Percentiles rank a stretch among this genome's conserved stretches.
Conservation (phyloP, 805 yeast species). For the Yamadazyma kitorensis region DNA sequence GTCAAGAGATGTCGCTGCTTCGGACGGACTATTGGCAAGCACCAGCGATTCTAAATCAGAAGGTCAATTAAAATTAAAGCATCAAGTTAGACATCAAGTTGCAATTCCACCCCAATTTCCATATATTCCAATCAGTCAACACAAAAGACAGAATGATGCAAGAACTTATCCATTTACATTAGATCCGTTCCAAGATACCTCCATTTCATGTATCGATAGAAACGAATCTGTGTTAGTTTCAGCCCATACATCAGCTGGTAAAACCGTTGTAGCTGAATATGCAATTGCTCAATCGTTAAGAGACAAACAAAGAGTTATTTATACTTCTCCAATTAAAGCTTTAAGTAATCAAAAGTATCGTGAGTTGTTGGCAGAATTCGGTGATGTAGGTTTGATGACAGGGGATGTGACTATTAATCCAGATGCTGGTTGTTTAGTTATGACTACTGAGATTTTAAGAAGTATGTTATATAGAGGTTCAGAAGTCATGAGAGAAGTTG, state of each 20-base stretch:
- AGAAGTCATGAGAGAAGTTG: slow-evolving; percentile 93
- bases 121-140: slow-evolving; percentile 85
- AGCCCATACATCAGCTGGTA: slow-evolving; percentile 98
- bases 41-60: slow-evolving; percentile 30
- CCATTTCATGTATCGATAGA: slow-evolving; percentile 93
- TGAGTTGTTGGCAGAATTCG: slow-evolving; percentile 87
- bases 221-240: slow-evolving; percentile 93
- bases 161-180: slow-evolving; percentile 87
- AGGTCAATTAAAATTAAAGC: slow-evolving; percentile 64
- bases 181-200: slow-evolving; percentile 97
- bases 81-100: slow-evolving; percentile 96
- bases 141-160: slow-evolving; percentile 74
- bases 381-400: slow-evolving; percentile 97
- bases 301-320: slow-evolving; percentile 89
- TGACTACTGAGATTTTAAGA: slow-evolving; percentile 96
- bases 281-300: slow-evolving; percentile 94
- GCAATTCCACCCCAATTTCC: slow-evolving; percentile 92
- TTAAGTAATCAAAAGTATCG: slow-evolving; percentile 92
- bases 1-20: slow-evolving; percentile 80
- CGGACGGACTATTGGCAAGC: slow-evolving; percentile 56
- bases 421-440: slow-evolving; percentile 91
- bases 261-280: slow-evolving; percentile 96
- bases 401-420: slow-evolving; percentile 99
- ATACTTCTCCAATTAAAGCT: slow-evolving; percentile 94
- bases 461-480: slow-evolving; percentile 97